A percentile compares a stretch with the other conserved stretches of the same genome.
Evolutionary conservation across 306 rosid species (phyloP).

Genomic region (Quercus cerris): DNA sequence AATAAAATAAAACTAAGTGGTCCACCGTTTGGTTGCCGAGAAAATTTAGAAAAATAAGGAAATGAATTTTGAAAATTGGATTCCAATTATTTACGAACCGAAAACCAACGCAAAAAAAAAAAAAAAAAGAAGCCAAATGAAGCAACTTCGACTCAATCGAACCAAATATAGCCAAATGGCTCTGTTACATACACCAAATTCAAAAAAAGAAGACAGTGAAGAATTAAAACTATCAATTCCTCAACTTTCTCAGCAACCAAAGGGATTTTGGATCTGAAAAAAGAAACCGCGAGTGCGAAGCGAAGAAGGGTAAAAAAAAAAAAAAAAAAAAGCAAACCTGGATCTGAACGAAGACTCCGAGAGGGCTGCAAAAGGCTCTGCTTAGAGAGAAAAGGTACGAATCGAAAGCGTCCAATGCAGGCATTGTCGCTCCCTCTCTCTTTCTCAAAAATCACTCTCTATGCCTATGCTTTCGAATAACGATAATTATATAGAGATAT

Average conservation of each 20-base stretch:
- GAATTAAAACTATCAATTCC: background rate
- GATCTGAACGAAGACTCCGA: slow-evolving; percentile 63
- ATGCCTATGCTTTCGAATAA: background rate
- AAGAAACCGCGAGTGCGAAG: background rate
- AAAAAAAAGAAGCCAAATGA: background rate
- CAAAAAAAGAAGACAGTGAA: background rate
- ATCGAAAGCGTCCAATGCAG: slow-evolving; percentile 66
- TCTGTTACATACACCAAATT: background rate
- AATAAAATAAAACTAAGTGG: background rate
- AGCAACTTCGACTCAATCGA: background rate
- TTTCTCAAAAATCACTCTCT: background rate
- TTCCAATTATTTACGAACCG: background rate
- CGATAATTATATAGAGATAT: too few relatives aligned
- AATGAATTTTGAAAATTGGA: background rate
- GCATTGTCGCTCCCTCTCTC: slow-evolving; percentile 38
- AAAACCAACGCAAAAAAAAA: background rate
- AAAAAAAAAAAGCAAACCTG: slow-evolving; percentile 54
- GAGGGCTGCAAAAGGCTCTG: slow-evolving; percentile 42
- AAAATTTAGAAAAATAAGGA: background rate
- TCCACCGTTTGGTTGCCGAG: too few relatives aligned
- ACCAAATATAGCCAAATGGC: background rate
- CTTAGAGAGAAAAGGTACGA: slow-evolving; percentile 66
- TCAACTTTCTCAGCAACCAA: slow-evolving; percentile 5
- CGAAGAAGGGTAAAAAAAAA: background rate
- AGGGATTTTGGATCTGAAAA: slow-evolving; percentile 23